Base-by-base conservation (phyloP, 2,329 filamentous ascomycete species). In the Bipolaris victoriae region DNA sequence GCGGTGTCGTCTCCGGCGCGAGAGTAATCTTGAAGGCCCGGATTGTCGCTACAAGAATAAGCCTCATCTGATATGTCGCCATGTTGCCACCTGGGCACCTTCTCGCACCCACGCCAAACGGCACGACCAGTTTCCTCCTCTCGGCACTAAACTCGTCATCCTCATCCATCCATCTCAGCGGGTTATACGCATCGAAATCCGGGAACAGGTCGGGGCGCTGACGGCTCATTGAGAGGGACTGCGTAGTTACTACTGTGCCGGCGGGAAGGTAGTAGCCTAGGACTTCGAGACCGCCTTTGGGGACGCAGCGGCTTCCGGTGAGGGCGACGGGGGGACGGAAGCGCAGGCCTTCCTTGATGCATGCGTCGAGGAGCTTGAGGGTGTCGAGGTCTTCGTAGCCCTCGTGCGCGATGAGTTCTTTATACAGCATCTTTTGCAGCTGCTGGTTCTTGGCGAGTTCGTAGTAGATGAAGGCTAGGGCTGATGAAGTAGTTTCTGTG, bases 1-100 rank as follows among this genome's bases (percentile, higher is more conserved):
- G 57, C 1, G 62, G 64, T 4, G 64, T 66, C 7, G 64, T 66
- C 41, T 66, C 62, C 1, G 60, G 58, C 16, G 64, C 64, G 35
- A 66, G 39, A 7, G 43, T 55, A 11, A 65, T 52, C 35, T 26
- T 58, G 26, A 66, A 65, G 13, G 60, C 62, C 7, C 64, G 58
- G 16, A 66, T 53, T 2, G 60, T 61, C 2, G 62, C 64, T 7
- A 55, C 57, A 7, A 66, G 53, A 16, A 66, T 63, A 10, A 66
- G 39, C 13, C 62, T 54, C 64, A 66, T 66, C 44, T 65, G 64
- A 20, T 65, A 66, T 0, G 60, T 65, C 2, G 64, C 64, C 64
- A 66, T 65, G 18, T 66, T 66, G 2, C 64, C 62, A 31, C 62
- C 64, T 2, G 64, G 64, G n/a, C 64, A 66, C 24, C 64, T 58